phyloP scores from a whole-genome alignment of 768 basidiomycete species.

The Mycena crocata region DNA sequence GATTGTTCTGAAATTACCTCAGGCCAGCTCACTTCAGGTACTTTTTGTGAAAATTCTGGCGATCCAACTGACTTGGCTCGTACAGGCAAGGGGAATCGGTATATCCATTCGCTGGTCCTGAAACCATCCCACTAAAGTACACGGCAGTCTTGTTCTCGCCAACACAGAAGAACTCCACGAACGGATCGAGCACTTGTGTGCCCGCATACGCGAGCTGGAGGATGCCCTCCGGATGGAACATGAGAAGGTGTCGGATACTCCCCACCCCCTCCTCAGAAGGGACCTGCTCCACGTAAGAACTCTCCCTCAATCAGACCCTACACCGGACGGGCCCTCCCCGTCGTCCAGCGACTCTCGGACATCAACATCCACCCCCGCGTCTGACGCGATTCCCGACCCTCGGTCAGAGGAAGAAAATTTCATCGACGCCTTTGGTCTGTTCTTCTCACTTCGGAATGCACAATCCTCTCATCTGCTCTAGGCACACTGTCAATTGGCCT shows the following conservation, averaged over 20 bases:
- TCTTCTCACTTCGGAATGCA: neutral
- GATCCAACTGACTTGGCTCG: conserved; percentile 40
- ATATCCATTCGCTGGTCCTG: conserved; percentile 11
- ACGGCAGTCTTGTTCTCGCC: conserved; percentile 64
- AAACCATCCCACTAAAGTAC: neutral
- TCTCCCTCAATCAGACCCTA: neutral
- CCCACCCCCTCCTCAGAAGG: conserved; percentile 60
- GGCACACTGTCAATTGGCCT: conserved; percentile 70
- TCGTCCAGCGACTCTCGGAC: conserved; percentile 13
- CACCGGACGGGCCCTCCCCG: neutral
- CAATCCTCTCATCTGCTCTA: conserved; percentile 32
- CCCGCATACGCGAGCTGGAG: conserved; percentile 73
- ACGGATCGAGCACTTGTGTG: conserved; percentile 64
- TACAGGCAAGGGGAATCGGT: conserved; percentile 71
- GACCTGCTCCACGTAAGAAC: conserved; percentile 45
- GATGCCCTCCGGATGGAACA: conserved; percentile 64
- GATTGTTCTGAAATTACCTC: conserved; percentile 2
- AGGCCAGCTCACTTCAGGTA: conserved; percentile 22
- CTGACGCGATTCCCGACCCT: conserved; percentile 10
- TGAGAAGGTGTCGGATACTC: conserved; percentile 57
- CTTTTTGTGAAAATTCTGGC: conserved; percentile 48
- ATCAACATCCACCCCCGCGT: conserved; percentile 18
- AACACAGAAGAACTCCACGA: conserved; percentile 80
- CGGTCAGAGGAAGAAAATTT: conserved; percentile 48
- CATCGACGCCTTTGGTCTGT: conserved; percentile 56